Base-by-base conservation (phyloP, 371 early-diverging fungal species). In the Mucor ambiguus region DNA sequence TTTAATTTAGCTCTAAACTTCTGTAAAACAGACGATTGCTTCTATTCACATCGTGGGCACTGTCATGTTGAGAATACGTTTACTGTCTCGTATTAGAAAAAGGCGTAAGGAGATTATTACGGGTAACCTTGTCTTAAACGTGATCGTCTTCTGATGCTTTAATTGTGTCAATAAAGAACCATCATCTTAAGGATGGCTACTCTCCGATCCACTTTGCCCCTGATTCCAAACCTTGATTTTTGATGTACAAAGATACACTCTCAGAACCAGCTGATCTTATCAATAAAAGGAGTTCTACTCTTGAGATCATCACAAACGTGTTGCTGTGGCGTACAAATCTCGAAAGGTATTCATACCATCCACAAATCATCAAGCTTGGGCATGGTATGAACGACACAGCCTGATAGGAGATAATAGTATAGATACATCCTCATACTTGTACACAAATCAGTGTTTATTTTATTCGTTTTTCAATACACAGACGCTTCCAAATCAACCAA, bases 401-500 rank as follows among this genome's bases (percentile, higher is more conserved):
- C 10, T 35, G 12, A 2, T 12, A 35, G 37, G 37, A 35, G 37
- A 35, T 12, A 35, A 35, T 12, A 12, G 12, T 3, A 35, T 3
- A 35, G 1, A 2, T 35, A 33, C 9, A 1, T 9, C 33, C 33
- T 33, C 33, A 33, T 33, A 33, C 4, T 33, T 9, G 12, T 35
- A 35, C 37, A 35, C 37, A 35, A 12, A 1, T 10, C 7, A 35
- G 1, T 35, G 37, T 35, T 30, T 30, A 12, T 35, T 46, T 46
- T 46, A 46, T 22, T 46, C 0, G 11, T 46, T 46, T 10, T 22
- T 46, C 2, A 1, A 46, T 46, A 20, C 22, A 46, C 9, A 10
- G 20, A 46, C n/a, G 12, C 48, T 24, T 48, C 10, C 12, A 52
- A 28, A 29, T 46, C 56, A 60, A 9, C 62, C 62, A 38, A 62